A percentile compares a stretch with the other conserved stretches of the same genome.
Conservation (phyloP, 2,329 filamentous ascomycete species). For the Botryosphaeria dothidea region DNA sequence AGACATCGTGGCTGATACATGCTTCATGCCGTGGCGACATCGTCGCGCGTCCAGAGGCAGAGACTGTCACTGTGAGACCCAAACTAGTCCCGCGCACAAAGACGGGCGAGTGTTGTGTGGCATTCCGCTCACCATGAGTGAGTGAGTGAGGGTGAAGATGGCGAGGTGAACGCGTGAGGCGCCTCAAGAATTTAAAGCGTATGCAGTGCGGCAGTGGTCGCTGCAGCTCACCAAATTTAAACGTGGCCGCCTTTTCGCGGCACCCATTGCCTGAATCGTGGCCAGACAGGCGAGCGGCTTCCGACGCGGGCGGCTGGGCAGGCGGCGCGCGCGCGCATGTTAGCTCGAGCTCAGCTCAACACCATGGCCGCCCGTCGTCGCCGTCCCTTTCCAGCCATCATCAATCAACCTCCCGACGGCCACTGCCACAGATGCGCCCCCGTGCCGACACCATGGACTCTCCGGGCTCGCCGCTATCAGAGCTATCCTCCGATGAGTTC, state of each 20-base stretch:
- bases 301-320: background rate
- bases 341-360: conserved; percentile 16
- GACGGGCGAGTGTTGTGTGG: background rate
- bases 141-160: background rate
- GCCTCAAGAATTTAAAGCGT: conserved; percentile 4
- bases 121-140: background rate
- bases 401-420: conserved; percentile 1
- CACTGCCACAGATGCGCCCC: background rate
- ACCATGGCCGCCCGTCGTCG: conserved; percentile 11
- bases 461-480: conserved; percentile 64
- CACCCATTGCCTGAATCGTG: background rate
- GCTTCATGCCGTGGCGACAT: background rate
- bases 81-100: background rate
- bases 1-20: background rate
- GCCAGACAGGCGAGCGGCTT: background rate
- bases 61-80: too few species aligned
- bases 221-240: background rate
- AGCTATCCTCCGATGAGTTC: conserved; percentile 64
- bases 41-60: background rate
- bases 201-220: conserved; percentile 1
- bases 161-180: background rate
- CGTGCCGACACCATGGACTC: conserved; percentile 45
- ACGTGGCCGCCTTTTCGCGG: background rate
- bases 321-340: background rate
- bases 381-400: conserved; percentile 13